A percentile compares a stretch with the other conserved stretches of the same genome.
Evolutionary conservation across 768 basidiomycete species (phyloP).

Genomic region (Serpula lacrymans): DNA sequence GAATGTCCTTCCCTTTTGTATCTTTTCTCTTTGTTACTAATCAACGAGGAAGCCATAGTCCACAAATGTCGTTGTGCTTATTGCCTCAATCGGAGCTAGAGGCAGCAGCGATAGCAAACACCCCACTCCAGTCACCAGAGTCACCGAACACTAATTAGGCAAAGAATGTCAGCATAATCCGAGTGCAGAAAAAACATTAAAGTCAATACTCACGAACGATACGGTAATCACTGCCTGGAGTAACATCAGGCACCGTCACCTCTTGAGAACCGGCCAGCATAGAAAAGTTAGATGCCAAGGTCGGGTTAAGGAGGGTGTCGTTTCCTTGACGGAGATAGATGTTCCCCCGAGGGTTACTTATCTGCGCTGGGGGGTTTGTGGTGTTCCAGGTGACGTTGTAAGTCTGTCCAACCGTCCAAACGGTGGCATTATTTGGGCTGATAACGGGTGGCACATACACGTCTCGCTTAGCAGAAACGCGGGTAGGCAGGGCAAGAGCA

Average conservation of each 20-base stretch:
- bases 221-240: slow-evolving; percentile 37
- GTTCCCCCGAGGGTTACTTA: slow-evolving; percentile 44
- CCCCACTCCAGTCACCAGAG: slow-evolving; percentile 46
- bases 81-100: too few species aligned
- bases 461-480: slow-evolving; percentile 30
- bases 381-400: slow-evolving; percentile 47
- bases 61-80: too few species aligned
- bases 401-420: slow-evolving; percentile 39
- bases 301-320: slow-evolving; percentile 27
- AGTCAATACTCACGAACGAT: slow-evolving; percentile 43
- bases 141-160: slow-evolving; percentile 45
- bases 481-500: slow-evolving; percentile 27
- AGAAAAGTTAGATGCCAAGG: slow-evolving; percentile 36
- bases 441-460: slow-evolving; percentile 45
- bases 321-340: slow-evolving; percentile 39
- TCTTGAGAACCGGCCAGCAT: slow-evolving; percentile 32
- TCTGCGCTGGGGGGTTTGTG: slow-evolving; percentile 37
- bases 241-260: slow-evolving; percentile 39
- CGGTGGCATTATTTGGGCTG: slow-evolving; percentile 30
- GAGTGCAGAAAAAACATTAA: background rate
- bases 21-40: background rate
- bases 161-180: slow-evolving; percentile 2
- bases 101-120: slow-evolving; percentile 37
- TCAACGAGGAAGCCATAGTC: background rate
- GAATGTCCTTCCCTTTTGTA: background rate